Conservation (phyloP, 441 rosid species). For the Syzygium syzygioides region DNA sequence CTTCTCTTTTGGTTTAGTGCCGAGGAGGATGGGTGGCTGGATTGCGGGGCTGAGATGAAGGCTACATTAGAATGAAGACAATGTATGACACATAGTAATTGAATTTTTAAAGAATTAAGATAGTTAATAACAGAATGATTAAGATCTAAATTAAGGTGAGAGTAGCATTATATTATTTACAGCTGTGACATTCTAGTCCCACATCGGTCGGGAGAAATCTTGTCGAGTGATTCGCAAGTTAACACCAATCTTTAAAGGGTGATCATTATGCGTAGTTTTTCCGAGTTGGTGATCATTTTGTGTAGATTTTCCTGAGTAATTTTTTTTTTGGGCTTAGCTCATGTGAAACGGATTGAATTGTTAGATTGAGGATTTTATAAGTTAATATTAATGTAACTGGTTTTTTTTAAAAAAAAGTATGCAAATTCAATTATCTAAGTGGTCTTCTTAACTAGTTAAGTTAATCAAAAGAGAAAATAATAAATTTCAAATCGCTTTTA, state of each 20-base stretch:
- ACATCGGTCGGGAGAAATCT: background rate
- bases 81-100: background rate
- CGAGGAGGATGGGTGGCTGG: background rate
- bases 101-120: background rate
- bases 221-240: rapidly evolving
- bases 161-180: background rate
- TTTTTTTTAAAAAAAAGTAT: rapidly evolving
- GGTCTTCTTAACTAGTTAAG: background rate
- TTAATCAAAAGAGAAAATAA: background rate
- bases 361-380: background rate
- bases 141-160: background rate
- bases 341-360: background rate
- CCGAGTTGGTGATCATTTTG: background rate
- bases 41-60: background rate
- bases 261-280: too few species aligned
- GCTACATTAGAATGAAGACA: background rate
- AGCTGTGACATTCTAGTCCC: rapidly evolving
- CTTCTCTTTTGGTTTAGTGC: too few species aligned
- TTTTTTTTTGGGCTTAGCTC: background rate
- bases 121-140: background rate
- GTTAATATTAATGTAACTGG: background rate
- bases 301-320: background rate
- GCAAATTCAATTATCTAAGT: background rate
- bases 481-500: background rate
- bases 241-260: background rate